These are phyloP conservation scores for Pachysolen tannophilus DNA, from an alignment of 805 yeast genomes.

Conservation along the genomic window DNA sequence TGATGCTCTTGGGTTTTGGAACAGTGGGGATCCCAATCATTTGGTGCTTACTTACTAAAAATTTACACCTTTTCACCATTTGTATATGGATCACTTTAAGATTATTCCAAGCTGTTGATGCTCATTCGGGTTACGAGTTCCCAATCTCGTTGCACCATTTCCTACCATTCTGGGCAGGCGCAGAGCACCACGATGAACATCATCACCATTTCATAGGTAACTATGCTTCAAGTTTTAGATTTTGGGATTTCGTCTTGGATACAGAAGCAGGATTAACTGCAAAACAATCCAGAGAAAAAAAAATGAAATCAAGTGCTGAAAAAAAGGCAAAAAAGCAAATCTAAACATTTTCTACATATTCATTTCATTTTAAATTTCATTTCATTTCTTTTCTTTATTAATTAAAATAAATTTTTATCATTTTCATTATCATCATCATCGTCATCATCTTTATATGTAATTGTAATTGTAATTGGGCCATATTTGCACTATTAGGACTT, in stretches of 20 bases:
- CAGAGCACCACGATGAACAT: conserved; percentile 96
- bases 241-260: conserved; percentile 85
- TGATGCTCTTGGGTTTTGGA: conserved; percentile 84
- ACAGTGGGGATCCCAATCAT: conserved; percentile 93
- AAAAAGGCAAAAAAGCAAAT: conserved; percentile 25
- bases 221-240: conserved; percentile 90
- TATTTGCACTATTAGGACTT: too few relatives aligned
- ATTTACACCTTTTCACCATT: conserved; percentile 84
- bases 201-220: conserved; percentile 95
- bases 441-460: too few relatives aligned
- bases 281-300: conserved; percentile 61
- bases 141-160: conserved; percentile 93
- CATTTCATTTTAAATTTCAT: too few relatives aligned
- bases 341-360: too few relatives aligned
- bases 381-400: too few relatives aligned
- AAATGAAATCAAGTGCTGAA: conserved; percentile 50
- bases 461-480: too few relatives aligned
- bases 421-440: too few relatives aligned
- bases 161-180: conserved; percentile 97
- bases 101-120: conserved; percentile 93
- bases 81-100: conserved; percentile 82
- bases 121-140: conserved; percentile 97
- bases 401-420: too few relatives aligned
- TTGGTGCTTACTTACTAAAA: conserved; percentile 67
- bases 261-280: conserved; percentile 90